Conservation (phyloP, 148 eudicot species). For the Silene uniflora region DNA sequence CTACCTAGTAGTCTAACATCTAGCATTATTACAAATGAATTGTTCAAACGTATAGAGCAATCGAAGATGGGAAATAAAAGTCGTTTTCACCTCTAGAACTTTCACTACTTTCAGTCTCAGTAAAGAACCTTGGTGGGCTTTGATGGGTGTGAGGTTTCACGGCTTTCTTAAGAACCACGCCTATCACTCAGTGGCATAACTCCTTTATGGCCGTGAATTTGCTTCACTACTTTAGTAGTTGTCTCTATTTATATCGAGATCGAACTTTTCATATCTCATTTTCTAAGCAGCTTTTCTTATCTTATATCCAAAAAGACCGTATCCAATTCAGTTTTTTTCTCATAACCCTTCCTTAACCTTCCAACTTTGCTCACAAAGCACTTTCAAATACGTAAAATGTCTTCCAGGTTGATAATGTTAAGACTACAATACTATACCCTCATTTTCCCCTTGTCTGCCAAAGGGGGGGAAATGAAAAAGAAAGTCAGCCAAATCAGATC, state of each 20-base stretch:
- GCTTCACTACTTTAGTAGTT: neutral
- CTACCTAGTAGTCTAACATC: neutral
- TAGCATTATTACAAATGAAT: neutral
- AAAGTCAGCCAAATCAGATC: neutral
- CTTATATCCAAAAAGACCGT: no score
- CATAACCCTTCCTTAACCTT: no score
- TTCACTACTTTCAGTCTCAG: neutral
- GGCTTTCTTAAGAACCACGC: neutral
- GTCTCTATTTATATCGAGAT: neutral
- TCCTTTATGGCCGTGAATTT: neutral
- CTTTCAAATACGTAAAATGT: no score
- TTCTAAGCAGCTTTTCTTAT: constrained; percentile 8
- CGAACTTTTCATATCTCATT: constrained; percentile 1
- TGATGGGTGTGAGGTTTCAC: neutral
- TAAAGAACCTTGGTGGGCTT: neutral
- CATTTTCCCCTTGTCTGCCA: neutral
- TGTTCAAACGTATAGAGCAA: neutral
- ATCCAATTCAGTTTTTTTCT: no score
- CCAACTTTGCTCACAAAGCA: no score
- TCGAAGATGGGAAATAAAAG: neutral
- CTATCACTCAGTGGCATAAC: neutral
- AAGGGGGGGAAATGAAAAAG: neutral
- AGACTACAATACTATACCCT: neutral
- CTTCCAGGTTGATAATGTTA: no score
- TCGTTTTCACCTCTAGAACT: no score